phyloP scores from a whole-genome alignment of 2,329 filamentous ascomycete species.

The Fusarium scirpi region DNA sequence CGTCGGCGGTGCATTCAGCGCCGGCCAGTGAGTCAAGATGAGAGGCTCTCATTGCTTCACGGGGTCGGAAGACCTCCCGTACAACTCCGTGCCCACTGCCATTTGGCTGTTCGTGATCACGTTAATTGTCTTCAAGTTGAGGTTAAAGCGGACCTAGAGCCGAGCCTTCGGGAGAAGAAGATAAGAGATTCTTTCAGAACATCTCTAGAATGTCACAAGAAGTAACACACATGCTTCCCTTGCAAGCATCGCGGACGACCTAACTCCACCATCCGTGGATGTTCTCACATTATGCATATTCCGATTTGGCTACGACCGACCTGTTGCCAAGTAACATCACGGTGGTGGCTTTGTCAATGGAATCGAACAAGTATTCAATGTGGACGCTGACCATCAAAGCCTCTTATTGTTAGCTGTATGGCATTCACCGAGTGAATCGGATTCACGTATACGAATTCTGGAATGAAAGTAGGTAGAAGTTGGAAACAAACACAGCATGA shows the following conservation, averaged over 20 bases:
- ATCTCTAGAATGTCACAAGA: constrained; percentile 10
- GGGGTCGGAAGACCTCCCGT: constrained; percentile 34
- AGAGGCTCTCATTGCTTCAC: constrained; percentile 15
- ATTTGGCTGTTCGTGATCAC: constrained; percentile 16
- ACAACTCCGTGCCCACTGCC: constrained; percentile 36
- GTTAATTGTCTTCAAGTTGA: constrained; percentile 1
- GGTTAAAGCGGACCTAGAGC: constrained; percentile 19
- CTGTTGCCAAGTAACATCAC: neutral
- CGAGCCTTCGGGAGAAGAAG: constrained; percentile 12
- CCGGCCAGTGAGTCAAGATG: constrained; percentile 35
- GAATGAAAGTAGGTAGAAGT: neutral
- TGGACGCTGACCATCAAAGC: neutral
- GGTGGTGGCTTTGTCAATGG: neutral
- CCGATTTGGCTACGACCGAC: neutral
- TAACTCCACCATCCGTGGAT: constrained; percentile 9
- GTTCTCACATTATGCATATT: constrained; percentile 2
- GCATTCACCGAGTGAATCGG: neutral
- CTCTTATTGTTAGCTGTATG: neutral
- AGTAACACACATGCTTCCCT: constrained; percentile 17
- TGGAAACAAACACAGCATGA: neutral
- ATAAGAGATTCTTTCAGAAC: constrained; percentile 20
- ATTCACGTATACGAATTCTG: neutral
- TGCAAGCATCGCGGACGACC: constrained; percentile 13
- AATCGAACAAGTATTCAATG: neutral
- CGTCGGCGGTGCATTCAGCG: constrained; percentile 25